phyloP scores from a whole-genome alignment of 345 rosid species.

The Eucalyptus grandis region DNA sequence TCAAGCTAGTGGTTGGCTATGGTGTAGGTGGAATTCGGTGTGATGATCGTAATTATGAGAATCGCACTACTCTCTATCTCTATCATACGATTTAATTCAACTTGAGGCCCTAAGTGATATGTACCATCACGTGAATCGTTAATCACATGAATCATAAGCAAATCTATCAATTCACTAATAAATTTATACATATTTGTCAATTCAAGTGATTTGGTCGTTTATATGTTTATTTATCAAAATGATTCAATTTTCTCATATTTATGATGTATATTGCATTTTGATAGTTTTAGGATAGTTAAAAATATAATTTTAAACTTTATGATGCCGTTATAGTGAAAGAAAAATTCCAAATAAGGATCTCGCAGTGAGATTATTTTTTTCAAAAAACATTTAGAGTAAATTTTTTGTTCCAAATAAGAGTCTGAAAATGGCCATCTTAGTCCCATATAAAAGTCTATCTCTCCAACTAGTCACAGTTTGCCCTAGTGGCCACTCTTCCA shows the following conservation, averaged over 20 bases:
- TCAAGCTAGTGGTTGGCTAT: background rate
- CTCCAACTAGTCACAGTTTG: background rate
- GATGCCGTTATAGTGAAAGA: too few relatives aligned
- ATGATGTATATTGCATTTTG: background rate
- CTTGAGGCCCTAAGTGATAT: background rate
- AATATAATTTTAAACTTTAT: too few relatives aligned
- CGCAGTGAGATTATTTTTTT: too few relatives aligned
- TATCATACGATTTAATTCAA: background rate
- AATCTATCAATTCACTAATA: background rate
- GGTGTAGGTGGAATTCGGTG: background rate
- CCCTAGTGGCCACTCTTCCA: too few relatives aligned
- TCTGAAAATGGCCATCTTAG: too few relatives aligned
- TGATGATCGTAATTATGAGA: background rate
- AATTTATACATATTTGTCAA: background rate
- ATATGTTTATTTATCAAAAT: background rate
- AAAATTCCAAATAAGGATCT: rapidly evolving
- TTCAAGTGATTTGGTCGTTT: background rate
- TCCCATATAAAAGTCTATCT: too few relatives aligned
- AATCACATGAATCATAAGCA: background rate
- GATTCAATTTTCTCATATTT: background rate
- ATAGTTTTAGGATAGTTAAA: background rate
- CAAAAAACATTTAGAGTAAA: too few relatives aligned
- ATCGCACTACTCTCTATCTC: background rate
- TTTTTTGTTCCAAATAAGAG: too few relatives aligned
- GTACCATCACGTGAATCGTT: background rate